Conservation (phyloP, 192 early-diverging fungal genomes). For the Paraglomus brasilianum region DNA sequence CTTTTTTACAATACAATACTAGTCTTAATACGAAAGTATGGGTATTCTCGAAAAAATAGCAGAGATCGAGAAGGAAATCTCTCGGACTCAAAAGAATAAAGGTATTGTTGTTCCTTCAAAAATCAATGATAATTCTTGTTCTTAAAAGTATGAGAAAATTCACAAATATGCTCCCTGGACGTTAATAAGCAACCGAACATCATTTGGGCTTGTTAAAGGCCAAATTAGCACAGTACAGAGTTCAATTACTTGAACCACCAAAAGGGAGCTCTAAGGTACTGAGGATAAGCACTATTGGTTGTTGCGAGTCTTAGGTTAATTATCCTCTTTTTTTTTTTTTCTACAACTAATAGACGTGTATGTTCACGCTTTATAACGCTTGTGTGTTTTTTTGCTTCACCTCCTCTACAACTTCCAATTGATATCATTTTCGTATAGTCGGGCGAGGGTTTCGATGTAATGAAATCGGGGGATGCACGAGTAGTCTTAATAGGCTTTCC, state of each 20-base stretch:
- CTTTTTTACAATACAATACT: background rate
- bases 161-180: background rate
- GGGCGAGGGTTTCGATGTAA: constrained; percentile 97
- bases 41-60: constrained; percentile 87
- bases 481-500: constrained; percentile 96
- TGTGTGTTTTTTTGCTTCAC: background rate
- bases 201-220: constrained; percentile 98
- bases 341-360: no score
- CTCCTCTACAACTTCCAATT: background rate
- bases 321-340: constrained; percentile 7
- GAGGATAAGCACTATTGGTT: background rate
- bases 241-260: constrained; percentile 73
- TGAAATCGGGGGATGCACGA: constrained; percentile 94
- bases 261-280: constrained; percentile 51
- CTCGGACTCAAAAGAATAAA: constrained; percentile 98
- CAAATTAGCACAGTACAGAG: constrained; percentile 83
- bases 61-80: constrained; percentile 89
- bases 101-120: constrained; percentile 41
- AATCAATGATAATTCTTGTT: background rate
- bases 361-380: background rate
- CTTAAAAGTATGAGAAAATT: background rate
- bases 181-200: constrained; percentile 82
- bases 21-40: constrained; percentile 48
- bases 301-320: no score
- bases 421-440: constrained; percentile 23